Base-by-base conservation (phyloP, 2,329 filamentous ascomycete species). In the Ciborinia camelliae region DNA sequence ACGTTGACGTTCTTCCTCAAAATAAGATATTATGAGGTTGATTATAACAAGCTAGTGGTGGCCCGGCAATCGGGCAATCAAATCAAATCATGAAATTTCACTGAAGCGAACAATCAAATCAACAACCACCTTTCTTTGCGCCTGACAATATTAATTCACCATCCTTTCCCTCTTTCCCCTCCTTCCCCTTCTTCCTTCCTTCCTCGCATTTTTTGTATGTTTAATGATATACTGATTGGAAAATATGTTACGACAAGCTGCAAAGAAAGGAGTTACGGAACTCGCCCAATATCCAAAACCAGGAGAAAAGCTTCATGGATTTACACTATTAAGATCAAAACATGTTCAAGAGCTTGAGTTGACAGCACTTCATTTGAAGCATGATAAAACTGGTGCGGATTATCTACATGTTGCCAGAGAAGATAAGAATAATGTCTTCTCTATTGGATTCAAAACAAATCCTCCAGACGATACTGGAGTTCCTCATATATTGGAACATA, bases 401-500 rank as follows among this genome's bases (percentile, higher is more conserved):
- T 97, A 98, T 75, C 83, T 99, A 54, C 95, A 99, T 79, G 90
- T 99, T 72, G 94, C 93, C 20, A 85, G 94, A 71, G 92, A 98
- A 65, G 95, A 99, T 75, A 90, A 89, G 81, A 99, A 99, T 81
- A 99, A 99, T 90, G 95, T 98, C 75, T 99, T 99, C 79, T 96
- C 93, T 45, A 96, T 99, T 74, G 95, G 93, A 61, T 99, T 99
- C 86, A 97, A 97, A 85, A 99, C 95, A 30, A 98, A 98, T 76
- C 95, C 95, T 23, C 93, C 93, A 10, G 92, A 99, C 78, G 92
- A 95, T 74, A 98, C 95, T 0, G 95, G 95, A 59, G 88, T 99
- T 51, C 95, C 95, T 23, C 95, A 99, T 79, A 98, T 99, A 71
- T 83, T 99, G 64, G 95, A 99, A 80, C 95, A 99, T 79, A 97